Evolutionary conservation across 768 basidiomycete genomes (phyloP), one percentile per base, ranked within the genome.

Genomic region (Lyophyllum atratum): DNA sequence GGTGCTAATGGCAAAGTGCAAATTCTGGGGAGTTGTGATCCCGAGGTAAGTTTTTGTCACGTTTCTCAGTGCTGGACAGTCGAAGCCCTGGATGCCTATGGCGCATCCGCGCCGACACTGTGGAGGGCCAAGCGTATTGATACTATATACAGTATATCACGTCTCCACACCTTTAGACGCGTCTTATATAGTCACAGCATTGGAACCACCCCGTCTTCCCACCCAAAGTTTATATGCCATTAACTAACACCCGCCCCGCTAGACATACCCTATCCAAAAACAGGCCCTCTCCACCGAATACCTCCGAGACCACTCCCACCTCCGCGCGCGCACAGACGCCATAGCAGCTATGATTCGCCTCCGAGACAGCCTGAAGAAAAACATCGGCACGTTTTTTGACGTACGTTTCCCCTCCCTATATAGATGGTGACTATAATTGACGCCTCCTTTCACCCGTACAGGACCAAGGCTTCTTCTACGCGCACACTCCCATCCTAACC

Each of bases 261-360:
- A 94, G 94, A 74, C 73, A 45, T 98, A 96, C 71, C 94, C 94
- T 0, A 93, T 97, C 50, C 95, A 95, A 72, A 98, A 97, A 70
- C 87, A 98, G 71, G 72, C 85, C 26, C 80, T 93, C 11, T 85
- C 91, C 2, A 72, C 81, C 1, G 89, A 94, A 59, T 89, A 92
- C 65, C 80, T 97, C 28, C 84, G 96, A 8, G 90, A 95, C 56
- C 80, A 95, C 66, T 84, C 85, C 4, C 95, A 98, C 75, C 71
- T 99, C n/a, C 87, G 97, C 10, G 81, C 90, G 7, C 83, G 96
- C 12, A 95, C 92, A 9, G 78, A 85, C 28, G 75, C 78, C 0
- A 85, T 85, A 25, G 87, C 85, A 1, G 81, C 90, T 28, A 86
- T 94, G 79, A 76, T 97, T 39, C 82, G 93, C 33, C 73, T 95